These are phyloP conservation scores for Mucor velutinosus DNA, from an alignment of 371 early-diverging fungal species.

Conservation along the genomic window DNA sequence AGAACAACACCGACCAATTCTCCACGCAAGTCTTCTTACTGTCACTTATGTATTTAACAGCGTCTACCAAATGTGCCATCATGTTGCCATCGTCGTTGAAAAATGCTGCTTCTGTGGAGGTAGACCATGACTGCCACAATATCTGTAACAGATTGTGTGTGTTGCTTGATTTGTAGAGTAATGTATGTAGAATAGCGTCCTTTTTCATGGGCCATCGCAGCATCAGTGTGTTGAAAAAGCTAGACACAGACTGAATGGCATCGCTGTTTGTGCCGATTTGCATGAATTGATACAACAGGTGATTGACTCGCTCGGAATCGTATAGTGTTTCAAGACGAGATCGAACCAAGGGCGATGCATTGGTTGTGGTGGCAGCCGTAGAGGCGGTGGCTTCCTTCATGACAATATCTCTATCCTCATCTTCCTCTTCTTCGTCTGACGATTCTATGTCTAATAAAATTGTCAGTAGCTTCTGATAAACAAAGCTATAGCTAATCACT, in stretches of 20 bases:
- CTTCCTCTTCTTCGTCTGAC: slow-evolving; percentile 49
- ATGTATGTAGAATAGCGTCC: slow-evolving; percentile 50
- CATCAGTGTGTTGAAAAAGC: slow-evolving; percentile 60
- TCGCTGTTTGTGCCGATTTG: slow-evolving; percentile 8
- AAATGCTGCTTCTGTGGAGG: slow-evolving; percentile 10
- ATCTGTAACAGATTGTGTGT: slow-evolving; percentile 22
- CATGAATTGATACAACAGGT: slow-evolving; percentile 47
- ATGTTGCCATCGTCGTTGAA: slow-evolving; percentile 20
- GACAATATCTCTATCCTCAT: slow-evolving; percentile 27
- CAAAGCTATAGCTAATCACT: no score
- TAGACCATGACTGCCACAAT: slow-evolving; percentile 38
- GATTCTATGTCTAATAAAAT: slow-evolving; percentile 7
- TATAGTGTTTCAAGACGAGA: slow-evolving; percentile 53
- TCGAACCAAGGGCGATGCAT: slow-evolving; percentile 37
- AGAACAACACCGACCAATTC: slow-evolving; percentile 60
- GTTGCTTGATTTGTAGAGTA: slow-evolving; percentile 46
- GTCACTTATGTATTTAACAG: neutral
- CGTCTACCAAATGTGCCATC: slow-evolving; percentile 2
- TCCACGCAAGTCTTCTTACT: slow-evolving; percentile 5
- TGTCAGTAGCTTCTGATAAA: no score
- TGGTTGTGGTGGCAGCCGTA: neutral
- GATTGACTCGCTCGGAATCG: slow-evolving; percentile 45
- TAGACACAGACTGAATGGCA: slow-evolving; percentile 36
- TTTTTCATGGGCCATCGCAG: slow-evolving; percentile 62
- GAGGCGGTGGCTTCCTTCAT: slow-evolving; percentile 13